These are phyloP conservation scores for Schrenkiella parvula DNA, from an alignment of 345 rosid species.

Conservation along the genomic window DNA sequence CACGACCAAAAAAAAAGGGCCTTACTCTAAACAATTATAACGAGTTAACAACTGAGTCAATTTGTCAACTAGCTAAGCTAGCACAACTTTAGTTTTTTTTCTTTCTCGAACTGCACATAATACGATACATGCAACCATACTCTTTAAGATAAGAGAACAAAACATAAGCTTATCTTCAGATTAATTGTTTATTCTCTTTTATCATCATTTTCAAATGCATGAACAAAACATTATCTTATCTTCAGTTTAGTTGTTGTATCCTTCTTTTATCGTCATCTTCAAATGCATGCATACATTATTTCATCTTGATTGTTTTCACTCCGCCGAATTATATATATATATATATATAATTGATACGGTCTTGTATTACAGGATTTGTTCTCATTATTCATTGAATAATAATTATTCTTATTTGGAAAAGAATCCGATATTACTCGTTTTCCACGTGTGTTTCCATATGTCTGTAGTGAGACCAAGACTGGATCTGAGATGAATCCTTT, in stretches of 20 bases:
- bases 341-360: no score
- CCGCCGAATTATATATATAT: background rate
- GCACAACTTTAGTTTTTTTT: background rate
- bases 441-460: background rate
- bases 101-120: background rate
- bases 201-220: background rate
- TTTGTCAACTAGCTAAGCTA: no score
- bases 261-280: background rate
- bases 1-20: no score
- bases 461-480: background rate
- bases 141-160: background rate
- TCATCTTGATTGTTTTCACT: background rate
- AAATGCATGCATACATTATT: background rate
- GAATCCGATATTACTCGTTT: background rate
- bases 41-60: no score
- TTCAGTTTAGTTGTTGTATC: background rate
- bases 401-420: background rate
- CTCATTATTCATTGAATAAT: background rate
- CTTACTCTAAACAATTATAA: no score
- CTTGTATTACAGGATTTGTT: background rate
- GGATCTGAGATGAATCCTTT: background rate
- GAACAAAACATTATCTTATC: slow-evolving; percentile 29
- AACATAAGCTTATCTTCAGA: slow-evolving; percentile 22
- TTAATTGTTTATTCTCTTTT: background rate
- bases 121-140: background rate